A percentile compares a stretch with the other conserved stretches of the same genome.
Conservation (phyloP, 768 basidiomycete species). For the Agrocybe chaxingu region DNA sequence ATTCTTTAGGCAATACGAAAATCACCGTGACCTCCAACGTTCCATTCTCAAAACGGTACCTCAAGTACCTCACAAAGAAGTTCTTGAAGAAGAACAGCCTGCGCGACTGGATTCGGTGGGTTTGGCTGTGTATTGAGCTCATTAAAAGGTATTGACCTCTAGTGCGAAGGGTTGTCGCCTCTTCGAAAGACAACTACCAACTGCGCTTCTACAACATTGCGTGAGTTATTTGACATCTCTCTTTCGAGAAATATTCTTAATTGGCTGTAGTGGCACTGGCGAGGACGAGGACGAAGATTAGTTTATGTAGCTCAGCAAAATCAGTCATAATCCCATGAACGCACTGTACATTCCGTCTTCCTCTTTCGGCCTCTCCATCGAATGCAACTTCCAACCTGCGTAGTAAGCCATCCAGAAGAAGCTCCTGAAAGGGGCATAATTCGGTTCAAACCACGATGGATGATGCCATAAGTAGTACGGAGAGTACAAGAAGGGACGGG, state of each 20-base stretch:
- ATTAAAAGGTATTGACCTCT: slow-evolving; percentile 1
- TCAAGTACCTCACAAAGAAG: slow-evolving; percentile 99
- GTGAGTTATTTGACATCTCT: slow-evolving; percentile 39
- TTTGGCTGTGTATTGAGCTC: slow-evolving; percentile 1
- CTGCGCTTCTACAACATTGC: slow-evolving; percentile 94
- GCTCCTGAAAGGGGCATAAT: too few relatives aligned
- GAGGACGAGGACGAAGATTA: slow-evolving; percentile 36
- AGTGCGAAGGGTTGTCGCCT: slow-evolving; percentile 74
- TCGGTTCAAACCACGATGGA: too few relatives aligned
- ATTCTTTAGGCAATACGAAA: slow-evolving; percentile 62
- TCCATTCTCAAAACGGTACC: slow-evolving; percentile 94
- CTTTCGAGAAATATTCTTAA: slow-evolving; percentile 7
- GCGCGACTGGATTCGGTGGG: slow-evolving; percentile 93
- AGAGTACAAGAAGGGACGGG: too few relatives aligned
- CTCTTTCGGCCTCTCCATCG: too few relatives aligned
- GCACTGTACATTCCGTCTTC: too few relatives aligned
- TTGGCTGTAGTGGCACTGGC: slow-evolving; percentile 24
- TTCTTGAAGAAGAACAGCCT: slow-evolving; percentile 97
- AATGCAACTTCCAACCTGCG: too few relatives aligned
- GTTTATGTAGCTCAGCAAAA: neutral
- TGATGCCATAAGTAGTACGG: too few relatives aligned
- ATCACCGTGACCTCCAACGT: slow-evolving; percentile 83
- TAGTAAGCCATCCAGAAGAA: too few relatives aligned
- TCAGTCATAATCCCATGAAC: too few relatives aligned
- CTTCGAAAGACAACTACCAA: slow-evolving; percentile 90